Base-by-base conservation (phyloP, 805 yeast genomes). In the Saturnispora kantuleensis region DNA sequence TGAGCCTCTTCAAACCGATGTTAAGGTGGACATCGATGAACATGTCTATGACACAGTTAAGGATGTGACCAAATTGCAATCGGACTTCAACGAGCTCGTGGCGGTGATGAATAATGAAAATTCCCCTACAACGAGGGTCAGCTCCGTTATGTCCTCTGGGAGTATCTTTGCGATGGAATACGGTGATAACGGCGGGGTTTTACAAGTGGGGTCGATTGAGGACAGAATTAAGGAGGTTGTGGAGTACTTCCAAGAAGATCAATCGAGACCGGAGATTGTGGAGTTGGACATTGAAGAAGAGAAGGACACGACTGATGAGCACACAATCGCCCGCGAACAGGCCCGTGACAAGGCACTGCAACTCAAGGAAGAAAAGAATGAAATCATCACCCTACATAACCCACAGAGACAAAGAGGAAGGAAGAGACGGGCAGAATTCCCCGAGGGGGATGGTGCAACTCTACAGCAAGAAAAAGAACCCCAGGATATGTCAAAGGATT, bases 331-430 rank as follows among this genome's bases (percentile, higher is more conserved):
- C 26, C 26, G 26, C 8, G 45, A 16, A 8, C 18, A 34, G 31
- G 28, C 6, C 3, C 31, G 38, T 5, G 35, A 10, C 32, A 38
- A 17, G 13, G 33, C 6, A 38, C 29, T 40, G 41, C 26, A 17
- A 49, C 54, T 53, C 26, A 21, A 21, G 26, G 51, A 47, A 31
- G 52, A 54, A n/a, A 48, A 56, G 6, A 54, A 59, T 41, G 67
- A 63, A 38, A 59, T 64, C 13, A 50, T 64, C 15, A 52, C 63
- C 8, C 43, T 64, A 31, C 56, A 65, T 30, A 60, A 59, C 34
- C 59, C 53, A 31, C 13, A 15, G 10, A 42, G 39, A n/a, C 32
- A 34, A 31, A 15, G 59, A 54, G 13, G 42, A 50, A 16, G 48
- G 52, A 16, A 30, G 26, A 21, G 26, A 21, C 6, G 8, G 26